A percentile compares a stretch with the other conserved stretches of the same genome.
These are phyloP conservation scores for Melaleuca quinquenervia DNA, from an alignment of 345 rosid species.

Conservation along the genomic window DNA sequence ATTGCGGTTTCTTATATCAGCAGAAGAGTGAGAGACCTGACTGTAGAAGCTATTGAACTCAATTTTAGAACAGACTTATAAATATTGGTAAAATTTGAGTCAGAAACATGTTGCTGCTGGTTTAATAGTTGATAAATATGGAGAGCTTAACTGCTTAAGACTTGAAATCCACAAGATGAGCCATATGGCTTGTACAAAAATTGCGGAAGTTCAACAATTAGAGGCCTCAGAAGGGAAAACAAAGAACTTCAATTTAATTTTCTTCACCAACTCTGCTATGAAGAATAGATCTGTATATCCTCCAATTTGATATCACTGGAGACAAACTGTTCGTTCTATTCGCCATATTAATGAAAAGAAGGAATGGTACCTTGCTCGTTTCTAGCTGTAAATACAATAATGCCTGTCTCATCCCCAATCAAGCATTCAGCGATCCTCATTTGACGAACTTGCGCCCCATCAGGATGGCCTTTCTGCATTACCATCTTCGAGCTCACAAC, in stretches of 20 bases:
- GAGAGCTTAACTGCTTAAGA: not conserved
- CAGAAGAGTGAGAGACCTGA: not conserved
- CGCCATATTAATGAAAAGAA: not conserved
- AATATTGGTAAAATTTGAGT: not conserved
- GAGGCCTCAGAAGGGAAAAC: not conserved
- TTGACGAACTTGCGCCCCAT: conserved; percentile 6
- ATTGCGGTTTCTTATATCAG: not conserved
- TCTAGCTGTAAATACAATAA: conserved; percentile 9
- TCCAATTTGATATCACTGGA: not conserved
- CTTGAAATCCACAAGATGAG: not conserved
- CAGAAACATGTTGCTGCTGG: not conserved
- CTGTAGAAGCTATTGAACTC: not conserved
- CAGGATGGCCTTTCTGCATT: conserved; percentile 13
- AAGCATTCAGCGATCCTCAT: conserved; percentile 9
- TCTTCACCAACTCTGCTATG: not conserved
- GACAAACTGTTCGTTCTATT: not conserved
- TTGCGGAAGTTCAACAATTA: not conserved
- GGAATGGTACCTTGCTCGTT: conserved; percentile 7
- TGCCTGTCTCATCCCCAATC: conserved; percentile 12
- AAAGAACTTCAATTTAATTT: not conserved
- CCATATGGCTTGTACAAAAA: not conserved
- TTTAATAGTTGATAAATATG: not conserved
- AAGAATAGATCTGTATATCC: not conserved
- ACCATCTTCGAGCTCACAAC: conserved; percentile 9
- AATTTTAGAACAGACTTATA: not conserved